Evolutionary conservation across 2,329 filamentous ascomycete species (phyloP), one percentile per base, ranked within the genome.

Genomic region (Myrmaecium sp.): DNA sequence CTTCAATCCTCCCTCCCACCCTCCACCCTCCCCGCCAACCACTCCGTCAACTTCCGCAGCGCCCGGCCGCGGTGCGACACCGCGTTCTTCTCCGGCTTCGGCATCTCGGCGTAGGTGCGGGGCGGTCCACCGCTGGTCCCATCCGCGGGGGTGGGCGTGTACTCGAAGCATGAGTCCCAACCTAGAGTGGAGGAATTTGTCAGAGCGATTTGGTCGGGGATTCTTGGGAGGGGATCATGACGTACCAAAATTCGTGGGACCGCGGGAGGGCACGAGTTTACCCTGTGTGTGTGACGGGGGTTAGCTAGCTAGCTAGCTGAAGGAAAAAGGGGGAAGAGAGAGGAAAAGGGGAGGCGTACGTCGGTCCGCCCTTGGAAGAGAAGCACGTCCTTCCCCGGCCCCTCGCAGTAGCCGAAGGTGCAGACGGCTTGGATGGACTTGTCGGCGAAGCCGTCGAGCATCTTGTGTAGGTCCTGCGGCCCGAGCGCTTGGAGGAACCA

Each of bases 91-190:
- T 73, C 69, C 6, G 50, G 56, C 52, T 78, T 84, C 27, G 82
- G 77, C 89, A 98, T 98, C 58, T 98, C 89, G 15, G 89, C 89
- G 49, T 92, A 75, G 58, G 89, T 98, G 55, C 81, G 61, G n/a
- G n/a, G n/a, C n/a, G n/a, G n/a, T n/a, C n/a, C n/a, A n/a, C n/a
- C n/a, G n/a, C n/a, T n/a, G n/a, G n/a, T n/a, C n/a, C n/a, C n/a
- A n/a, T n/a, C n/a, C n/a, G n/a, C n/a, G n/a, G n/a, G n/a, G n/a
- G 43, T 33, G 21, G 84, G 84, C 36, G 91, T 67, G 40, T 91
- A 86, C 56, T 98, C 89, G 43, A 98, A 98, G 36, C 92, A 76
- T 2, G 89, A 72, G 51, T 98, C 89, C 89, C 89, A 98, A 23
- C 86, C 84, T 92, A 14, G 3, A 10, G 14, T 14, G 17, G 6